Evolutionary conservation across 371 early-diverging fungal genomes (phyloP).

Genomic region (Rhizomucor pusillus): DNA sequence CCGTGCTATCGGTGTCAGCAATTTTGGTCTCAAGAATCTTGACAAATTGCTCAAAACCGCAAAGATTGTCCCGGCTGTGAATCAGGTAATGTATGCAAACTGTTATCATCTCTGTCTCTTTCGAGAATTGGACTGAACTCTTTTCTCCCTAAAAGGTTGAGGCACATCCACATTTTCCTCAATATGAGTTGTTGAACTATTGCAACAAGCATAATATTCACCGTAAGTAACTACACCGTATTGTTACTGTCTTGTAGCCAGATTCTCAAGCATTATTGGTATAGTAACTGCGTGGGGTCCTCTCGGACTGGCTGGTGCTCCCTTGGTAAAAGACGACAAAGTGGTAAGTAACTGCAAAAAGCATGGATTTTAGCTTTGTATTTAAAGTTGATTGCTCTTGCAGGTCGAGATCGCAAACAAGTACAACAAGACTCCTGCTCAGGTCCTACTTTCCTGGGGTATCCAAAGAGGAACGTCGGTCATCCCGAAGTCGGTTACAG

Average conservation of each 20-base stretch:
- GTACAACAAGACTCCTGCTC: conserved; percentile 65
- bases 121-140: conserved; percentile 76
- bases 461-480: conserved; percentile 53
- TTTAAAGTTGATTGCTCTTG: no score
- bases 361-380: no score
- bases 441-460: conserved; percentile 77
- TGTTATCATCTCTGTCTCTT: not conserved
- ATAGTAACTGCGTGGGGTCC: conserved; percentile 66
- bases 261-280: not conserved
- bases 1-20: conserved; percentile 67
- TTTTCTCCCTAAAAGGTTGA: conserved; percentile 57
- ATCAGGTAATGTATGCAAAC: conserved; percentile 54
- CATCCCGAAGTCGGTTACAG: conserved; percentile 52
- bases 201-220: conserved; percentile 53
- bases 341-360: conserved; percentile 26
- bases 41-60: conserved; percentile 50
- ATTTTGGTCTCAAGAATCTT: conserved; percentile 54
- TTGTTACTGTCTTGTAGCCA: no score
- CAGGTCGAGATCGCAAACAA: conserved; percentile 54
- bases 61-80: conserved; percentile 61
- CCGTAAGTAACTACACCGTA: conserved; percentile 10
- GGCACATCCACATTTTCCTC: conserved; percentile 63
- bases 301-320: conserved; percentile 52
- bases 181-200: conserved; percentile 54
- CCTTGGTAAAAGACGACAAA: conserved; percentile 37